Evolutionary conservation across 202 grass and related monocot species (phyloP), one percentile per base, ranked within the genome.

Genomic region (Zizania palustris): DNA sequence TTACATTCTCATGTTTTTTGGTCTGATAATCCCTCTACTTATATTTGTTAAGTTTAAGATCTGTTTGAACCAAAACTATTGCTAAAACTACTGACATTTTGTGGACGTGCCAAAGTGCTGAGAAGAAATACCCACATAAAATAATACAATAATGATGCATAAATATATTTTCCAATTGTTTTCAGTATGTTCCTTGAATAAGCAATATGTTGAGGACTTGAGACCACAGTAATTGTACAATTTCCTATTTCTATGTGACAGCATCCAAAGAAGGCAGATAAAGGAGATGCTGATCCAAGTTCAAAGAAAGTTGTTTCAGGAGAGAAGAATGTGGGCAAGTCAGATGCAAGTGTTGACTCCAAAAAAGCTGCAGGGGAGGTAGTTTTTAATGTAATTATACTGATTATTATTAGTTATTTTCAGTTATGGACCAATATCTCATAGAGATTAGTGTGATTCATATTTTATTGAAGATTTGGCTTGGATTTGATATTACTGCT

Each of bases 211-310:
- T 70, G 51, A 15, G 53, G 60, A 49, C 21, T 65, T 70, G 51
- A 15, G 53, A 54, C 57, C 21, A 59, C 9, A 16, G 49, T 78
- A 78, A 74, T 40, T 3, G 0, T 43, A 42, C 9, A 45, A 21
- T 79, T 86, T 39, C 21, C 4, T 76, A 58, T 48, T 43, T 61
- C 60, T 69, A 61, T 58, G 61, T 78, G 74, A 56, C 57, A 92
- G 89, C 72, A 35, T 72, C 62, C 63, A 50, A 92, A 90, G 71
- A 96, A 96, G 86, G 62, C 71, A 68, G 87, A 96, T 77, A 92
- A 92, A 79, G 80, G 62, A 75, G 84, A 92, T 63, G 40, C 57
- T 50, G 87, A 88, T 48, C 59, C 75, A 64, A 79, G 60, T 74
- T 84, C 73, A 11, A 95, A 95, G 82, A 91, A 89, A 82, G 83